Evolutionary conservation across 768 basidiomycete species (phyloP).

Genomic region (Collybia nuda): DNA sequence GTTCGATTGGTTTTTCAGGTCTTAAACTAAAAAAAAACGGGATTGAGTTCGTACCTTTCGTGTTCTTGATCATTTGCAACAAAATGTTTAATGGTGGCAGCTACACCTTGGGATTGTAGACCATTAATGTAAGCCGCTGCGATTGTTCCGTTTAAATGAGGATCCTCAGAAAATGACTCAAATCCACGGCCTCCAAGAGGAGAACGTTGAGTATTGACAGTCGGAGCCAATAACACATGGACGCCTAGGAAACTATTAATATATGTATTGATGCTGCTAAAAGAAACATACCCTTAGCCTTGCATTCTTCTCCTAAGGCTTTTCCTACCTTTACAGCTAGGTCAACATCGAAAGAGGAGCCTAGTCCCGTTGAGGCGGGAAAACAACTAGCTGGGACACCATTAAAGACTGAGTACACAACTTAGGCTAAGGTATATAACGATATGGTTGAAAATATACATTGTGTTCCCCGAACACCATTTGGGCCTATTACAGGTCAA

Average conservation of each 20-base stretch:
- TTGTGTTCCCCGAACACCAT: slow-evolving; percentile 46
- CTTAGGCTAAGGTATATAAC: slow-evolving; percentile 37
- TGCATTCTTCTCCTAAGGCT: slow-evolving; percentile 52
- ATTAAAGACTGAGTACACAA: slow-evolving; percentile 43
- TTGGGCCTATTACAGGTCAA: slow-evolving; percentile 33
- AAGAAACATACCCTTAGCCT: slow-evolving; percentile 40
- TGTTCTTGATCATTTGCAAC: slow-evolving; percentile 65
- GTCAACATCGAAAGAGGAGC: slow-evolving; percentile 53
- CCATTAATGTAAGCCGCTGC: slow-evolving; percentile 65
- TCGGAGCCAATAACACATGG: slow-evolving; percentile 59
- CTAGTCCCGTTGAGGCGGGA: slow-evolving; percentile 56
- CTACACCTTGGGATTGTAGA: slow-evolving; percentile 55
- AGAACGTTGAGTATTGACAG: slow-evolving; percentile 64
- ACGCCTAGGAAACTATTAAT: slow-evolving; percentile 23
- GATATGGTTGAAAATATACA: slow-evolving; percentile 33
- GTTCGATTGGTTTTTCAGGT: neutral
- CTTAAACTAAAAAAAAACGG: neutral
- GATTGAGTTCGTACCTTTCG: slow-evolving; percentile 32
- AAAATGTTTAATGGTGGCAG: slow-evolving; percentile 65
- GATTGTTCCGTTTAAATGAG: slow-evolving; percentile 51
- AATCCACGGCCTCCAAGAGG: slow-evolving; percentile 57
- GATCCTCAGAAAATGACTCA: slow-evolving; percentile 67
- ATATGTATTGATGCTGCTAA: slow-evolving; percentile 1
- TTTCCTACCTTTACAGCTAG: slow-evolving; percentile 46
- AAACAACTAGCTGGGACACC: slow-evolving; percentile 57